A percentile compares a stretch with the other conserved stretches of the same genome.
These are phyloP conservation scores for Moesziomyces sp. DNA, from an alignment of 1,284 basidiomycete species.

Conservation along the genomic window DNA sequence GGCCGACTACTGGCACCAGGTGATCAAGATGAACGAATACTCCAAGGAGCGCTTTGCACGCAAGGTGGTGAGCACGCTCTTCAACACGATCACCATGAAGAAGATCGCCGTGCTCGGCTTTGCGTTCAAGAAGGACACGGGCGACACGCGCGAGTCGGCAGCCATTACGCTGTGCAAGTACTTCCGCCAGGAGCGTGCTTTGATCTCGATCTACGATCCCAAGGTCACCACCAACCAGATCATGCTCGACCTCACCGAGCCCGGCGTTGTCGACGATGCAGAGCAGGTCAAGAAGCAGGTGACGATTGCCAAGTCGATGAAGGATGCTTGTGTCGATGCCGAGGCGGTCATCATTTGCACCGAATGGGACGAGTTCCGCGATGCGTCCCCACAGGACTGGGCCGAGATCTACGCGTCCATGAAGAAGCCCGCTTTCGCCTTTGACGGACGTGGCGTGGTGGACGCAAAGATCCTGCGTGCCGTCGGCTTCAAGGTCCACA, in stretches of 20 bases:
- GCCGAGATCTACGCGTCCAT: slow-evolving; percentile 82
- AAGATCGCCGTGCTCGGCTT: slow-evolving; percentile 95
- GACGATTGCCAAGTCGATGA: slow-evolving; percentile 78
- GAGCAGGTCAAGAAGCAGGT: slow-evolving; percentile 85
- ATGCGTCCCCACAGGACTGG: slow-evolving; percentile 83
- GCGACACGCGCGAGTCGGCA: slow-evolving; percentile 83
- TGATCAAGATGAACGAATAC: slow-evolving; percentile 68
- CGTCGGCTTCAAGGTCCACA: slow-evolving; percentile 89
- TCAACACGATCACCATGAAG: slow-evolving; percentile 98
- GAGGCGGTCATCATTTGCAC: slow-evolving; percentile 86
- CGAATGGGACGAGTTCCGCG: slow-evolving; percentile 83
- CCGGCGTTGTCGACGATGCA: slow-evolving; percentile 71
- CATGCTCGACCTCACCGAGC: slow-evolving; percentile 72
- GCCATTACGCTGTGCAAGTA: slow-evolving; percentile 92
- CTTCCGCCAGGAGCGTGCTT: slow-evolving; percentile 89
- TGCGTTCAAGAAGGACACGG: slow-evolving; percentile 67
- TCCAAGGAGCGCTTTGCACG: slow-evolving; percentile 67
- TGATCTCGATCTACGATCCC: slow-evolving; percentile 90
- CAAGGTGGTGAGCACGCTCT: slow-evolving; percentile 76
- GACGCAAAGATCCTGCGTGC: slow-evolving; percentile 80
- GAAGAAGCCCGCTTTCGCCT: slow-evolving; percentile 83
- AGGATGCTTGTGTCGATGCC: slow-evolving; percentile 87
- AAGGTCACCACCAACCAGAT: slow-evolving; percentile 74
- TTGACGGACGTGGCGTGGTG: slow-evolving; percentile 88
- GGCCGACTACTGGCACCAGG: slow-evolving; percentile 88